Conservation (phyloP, 352 stramenopile genomes). For the Phytophthora ohioensis region DNA sequence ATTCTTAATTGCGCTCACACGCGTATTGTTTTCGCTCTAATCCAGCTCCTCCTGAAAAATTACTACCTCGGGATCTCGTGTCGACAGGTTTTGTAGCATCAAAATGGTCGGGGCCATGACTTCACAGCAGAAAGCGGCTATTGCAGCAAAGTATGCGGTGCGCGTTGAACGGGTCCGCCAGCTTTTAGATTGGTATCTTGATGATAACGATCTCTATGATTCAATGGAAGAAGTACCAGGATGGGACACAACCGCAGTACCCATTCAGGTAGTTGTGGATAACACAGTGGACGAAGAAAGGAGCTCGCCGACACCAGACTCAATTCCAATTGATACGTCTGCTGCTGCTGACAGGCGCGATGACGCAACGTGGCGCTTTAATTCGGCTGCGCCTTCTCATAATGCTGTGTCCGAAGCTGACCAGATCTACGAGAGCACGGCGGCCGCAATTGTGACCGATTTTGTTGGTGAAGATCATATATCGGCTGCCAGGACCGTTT, state of each 20-base stretch:
- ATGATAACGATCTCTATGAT: constrained; percentile 9
- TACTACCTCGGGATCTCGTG: constrained; percentile 7
- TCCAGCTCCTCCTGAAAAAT: background rate
- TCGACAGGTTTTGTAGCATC: background rate
- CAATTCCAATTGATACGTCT: background rate
- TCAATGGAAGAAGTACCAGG: background rate
- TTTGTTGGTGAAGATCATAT: background rate
- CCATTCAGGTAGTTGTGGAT: background rate
- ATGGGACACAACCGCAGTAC: background rate
- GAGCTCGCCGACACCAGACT: background rate
- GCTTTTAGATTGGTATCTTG: background rate
- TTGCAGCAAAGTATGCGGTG: background rate
- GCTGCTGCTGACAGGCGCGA: background rate
- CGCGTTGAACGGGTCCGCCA: background rate
- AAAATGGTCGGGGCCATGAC: constrained; percentile 10
- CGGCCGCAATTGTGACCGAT: background rate
- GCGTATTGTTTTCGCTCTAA: constrained; percentile 8
- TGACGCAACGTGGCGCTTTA: constrained; percentile 3
- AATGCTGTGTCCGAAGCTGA: background rate
- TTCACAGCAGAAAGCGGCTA: background rate
- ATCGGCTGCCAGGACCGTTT: background rate
- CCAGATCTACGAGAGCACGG: background rate
- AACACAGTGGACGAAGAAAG: background rate
- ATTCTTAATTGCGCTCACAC: background rate
- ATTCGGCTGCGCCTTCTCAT: constrained; percentile 7